Conservation (phyloP, 1,139 yeast genomes). For the Protomyces lactucae-debilis region DNA sequence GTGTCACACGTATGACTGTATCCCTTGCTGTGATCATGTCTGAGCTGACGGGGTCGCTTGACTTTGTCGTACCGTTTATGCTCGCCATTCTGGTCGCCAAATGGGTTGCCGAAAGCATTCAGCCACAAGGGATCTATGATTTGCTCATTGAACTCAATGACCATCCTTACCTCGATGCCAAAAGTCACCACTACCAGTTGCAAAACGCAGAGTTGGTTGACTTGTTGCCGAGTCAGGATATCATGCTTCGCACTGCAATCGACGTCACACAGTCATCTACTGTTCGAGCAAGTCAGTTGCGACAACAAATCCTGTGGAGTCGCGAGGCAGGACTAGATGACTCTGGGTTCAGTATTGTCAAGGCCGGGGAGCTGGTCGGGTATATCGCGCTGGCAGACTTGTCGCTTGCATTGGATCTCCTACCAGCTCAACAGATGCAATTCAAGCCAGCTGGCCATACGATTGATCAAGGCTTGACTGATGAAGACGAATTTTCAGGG, state of each 20-base stretch:
- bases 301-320: conserved; percentile 6
- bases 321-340: conserved; percentile 5
- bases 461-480: neutral
- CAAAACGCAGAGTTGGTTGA: conserved; percentile 1
- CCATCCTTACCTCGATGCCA: conserved; percentile 17
- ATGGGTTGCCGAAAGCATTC: conserved; percentile 29
- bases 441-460: neutral
- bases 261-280: neutral
- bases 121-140: conserved; percentile 26
- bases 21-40: conserved; percentile 51
- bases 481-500: neutral
- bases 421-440: neutral
- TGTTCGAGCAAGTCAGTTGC: neutral
- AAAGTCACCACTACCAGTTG: neutral
- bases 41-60: conserved; percentile 57
- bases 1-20: conserved; percentile 62
- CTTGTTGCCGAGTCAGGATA: conserved; percentile 9
- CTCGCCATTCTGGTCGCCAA: conserved; percentile 29
- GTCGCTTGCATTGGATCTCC: conserved; percentile 18
- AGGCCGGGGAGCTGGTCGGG: conserved; percentile 21
- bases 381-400: conserved; percentile 26
- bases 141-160: conserved; percentile 20
- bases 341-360: conserved; percentile 25
- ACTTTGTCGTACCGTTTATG: conserved; percentile 44
- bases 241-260: conserved; percentile 14